Percentiles rank a stretch among this genome's conserved stretches.
phyloP scores from a whole-genome alignment of 495 filamentous ascomycete genomes.

The Xylaria acuta region DNA sequence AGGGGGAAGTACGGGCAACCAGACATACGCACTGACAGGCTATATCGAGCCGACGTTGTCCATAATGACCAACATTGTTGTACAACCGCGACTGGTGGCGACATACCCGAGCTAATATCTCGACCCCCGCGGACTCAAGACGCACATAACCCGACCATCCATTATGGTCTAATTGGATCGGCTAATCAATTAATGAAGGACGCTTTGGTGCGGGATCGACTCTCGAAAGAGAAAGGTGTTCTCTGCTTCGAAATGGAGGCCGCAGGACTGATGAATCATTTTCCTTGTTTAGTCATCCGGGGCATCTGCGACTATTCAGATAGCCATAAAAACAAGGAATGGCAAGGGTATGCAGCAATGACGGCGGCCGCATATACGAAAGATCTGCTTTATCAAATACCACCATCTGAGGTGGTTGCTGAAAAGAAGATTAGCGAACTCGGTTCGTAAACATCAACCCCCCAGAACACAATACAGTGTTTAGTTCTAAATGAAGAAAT shows the following conservation, averaged over 20 bases:
- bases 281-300: slow-evolving; percentile 43
- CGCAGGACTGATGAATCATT: slow-evolving; percentile 36
- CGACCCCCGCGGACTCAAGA: too few species aligned
- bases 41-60: too few species aligned
- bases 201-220: slow-evolving; percentile 21
- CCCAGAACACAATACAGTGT: too few species aligned
- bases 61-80: too few species aligned
- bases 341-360: slow-evolving; percentile 35
- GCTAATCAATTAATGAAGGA: slow-evolving; percentile 44
- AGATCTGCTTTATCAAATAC: slow-evolving; percentile 11
- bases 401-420: too few species aligned
- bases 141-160: slow-evolving; percentile 22
- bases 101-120: too few species aligned
- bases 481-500: too few species aligned
- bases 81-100: too few species aligned
- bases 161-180: slow-evolving; percentile 52
- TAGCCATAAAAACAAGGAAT: slow-evolving; percentile 43
- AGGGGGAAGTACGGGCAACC: too few species aligned
- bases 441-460: too few species aligned
- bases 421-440: too few species aligned
- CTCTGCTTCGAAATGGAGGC: slow-evolving; percentile 40
- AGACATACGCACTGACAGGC: too few species aligned
- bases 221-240: neutral
- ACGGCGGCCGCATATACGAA: slow-evolving; percentile 35
- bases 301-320: slow-evolving; percentile 54